Conservation (phyloP, 2,329 filamentous ascomycete genomes). For the Phyllosticta citrichinensis region DNA sequence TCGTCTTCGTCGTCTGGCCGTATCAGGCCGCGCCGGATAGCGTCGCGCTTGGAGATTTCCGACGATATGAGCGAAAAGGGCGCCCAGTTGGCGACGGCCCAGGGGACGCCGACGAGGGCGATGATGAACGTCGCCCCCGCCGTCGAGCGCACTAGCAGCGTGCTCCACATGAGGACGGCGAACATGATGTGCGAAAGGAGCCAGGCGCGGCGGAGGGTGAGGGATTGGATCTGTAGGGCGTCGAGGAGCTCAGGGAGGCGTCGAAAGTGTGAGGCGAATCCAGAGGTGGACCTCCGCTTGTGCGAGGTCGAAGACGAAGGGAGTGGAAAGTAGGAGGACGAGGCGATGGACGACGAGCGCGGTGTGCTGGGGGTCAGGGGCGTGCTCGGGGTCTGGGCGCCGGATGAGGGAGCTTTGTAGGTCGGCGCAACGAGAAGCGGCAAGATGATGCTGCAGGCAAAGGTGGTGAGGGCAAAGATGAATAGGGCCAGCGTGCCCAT, state of each 20-base stretch:
- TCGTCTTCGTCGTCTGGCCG: slow-evolving; percentile 14
- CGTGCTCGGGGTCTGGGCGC: slow-evolving; percentile 29
- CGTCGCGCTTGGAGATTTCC: slow-evolving; percentile 77
- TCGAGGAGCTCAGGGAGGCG: slow-evolving; percentile 36
- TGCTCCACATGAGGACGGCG: slow-evolving; percentile 68
- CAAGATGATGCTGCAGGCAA: slow-evolving; percentile 70
- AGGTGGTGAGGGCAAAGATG: slow-evolving; percentile 76
- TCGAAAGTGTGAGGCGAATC: neutral
- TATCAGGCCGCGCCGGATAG: slow-evolving; percentile 45
- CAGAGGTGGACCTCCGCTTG: slow-evolving; percentile 10
- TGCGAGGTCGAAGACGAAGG: slow-evolving; percentile 14
- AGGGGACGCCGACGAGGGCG: slow-evolving; percentile 75
- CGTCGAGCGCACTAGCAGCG: slow-evolving; percentile 65
- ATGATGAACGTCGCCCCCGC: slow-evolving; percentile 66
- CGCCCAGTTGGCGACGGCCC: slow-evolving; percentile 89
- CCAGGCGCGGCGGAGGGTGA: slow-evolving; percentile 86
- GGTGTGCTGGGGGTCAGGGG: slow-evolving; percentile 24
- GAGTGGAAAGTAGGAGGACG: slow-evolving; percentile 16
- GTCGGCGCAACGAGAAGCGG: slow-evolving; percentile 79
- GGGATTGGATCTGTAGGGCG: slow-evolving; percentile 62
- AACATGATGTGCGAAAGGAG: slow-evolving; percentile 78
- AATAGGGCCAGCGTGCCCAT: slow-evolving; percentile 83
- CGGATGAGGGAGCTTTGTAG: slow-evolving; percentile 44
- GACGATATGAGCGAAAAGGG: slow-evolving; percentile 92
- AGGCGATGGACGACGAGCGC: slow-evolving; percentile 18